Conservation (phyloP, 73 alveolate species). For the Paramecium primaurelia region DNA sequence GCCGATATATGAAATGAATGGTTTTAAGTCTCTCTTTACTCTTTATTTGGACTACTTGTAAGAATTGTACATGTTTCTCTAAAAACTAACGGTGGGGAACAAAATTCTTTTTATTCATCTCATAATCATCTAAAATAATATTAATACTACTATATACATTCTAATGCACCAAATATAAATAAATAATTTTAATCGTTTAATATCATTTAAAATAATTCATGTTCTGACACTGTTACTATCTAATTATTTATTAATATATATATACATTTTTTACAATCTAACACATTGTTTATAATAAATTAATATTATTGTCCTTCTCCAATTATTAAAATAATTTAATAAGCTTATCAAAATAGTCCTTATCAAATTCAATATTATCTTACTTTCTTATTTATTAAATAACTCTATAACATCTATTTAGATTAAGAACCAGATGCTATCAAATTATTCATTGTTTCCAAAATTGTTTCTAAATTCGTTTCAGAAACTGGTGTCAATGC, state of each 20-base stretch:
- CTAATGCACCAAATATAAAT: slow-evolving; percentile 35
- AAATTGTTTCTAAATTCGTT: background rate
- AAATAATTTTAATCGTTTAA: slow-evolving; percentile 4
- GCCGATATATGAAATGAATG: slow-evolving; percentile 31
- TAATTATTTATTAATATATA: background rate
- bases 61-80: background rate
- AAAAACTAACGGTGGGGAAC: slow-evolving; percentile 22
- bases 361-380: background rate
- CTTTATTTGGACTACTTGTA: slow-evolving; percentile 18
- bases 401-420: background rate
- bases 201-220: slow-evolving; percentile 14
- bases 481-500: background rate
- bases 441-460: background rate
- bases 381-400: slow-evolving; percentile 5
- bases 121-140: background rate
- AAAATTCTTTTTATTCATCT: background rate
- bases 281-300: slow-evolving; percentile 3
- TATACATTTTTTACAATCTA: background rate
- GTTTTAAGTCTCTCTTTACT: slow-evolving; percentile 18
- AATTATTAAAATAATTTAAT: background rate
- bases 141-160: background rate
- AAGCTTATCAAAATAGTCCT: background rate
- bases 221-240: slow-evolving; percentile 4
- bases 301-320: background rate
- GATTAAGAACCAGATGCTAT: background rate